Evolutionary conservation across 2,329 filamentous ascomycete species (phyloP), one percentile per base, ranked within the genome.

Genomic region (Cryphonectria radicalis): DNA sequence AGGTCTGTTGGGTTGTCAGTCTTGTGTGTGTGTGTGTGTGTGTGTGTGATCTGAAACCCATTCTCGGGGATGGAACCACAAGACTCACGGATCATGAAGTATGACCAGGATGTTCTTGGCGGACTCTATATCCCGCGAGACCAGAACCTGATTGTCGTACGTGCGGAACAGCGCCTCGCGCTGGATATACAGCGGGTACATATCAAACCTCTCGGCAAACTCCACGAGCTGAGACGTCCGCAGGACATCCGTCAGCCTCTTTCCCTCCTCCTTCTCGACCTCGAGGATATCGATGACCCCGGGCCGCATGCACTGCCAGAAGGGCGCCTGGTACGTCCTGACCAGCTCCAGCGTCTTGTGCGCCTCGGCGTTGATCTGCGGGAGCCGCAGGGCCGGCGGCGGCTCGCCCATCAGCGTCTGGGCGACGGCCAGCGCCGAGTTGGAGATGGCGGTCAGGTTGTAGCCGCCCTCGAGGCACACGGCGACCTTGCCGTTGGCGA

Each of bases 391-490:
- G 76, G 85, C 83, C 59, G 88, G 87, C 3, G 96, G 96, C 14
- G 95, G 93, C 77, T 99, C 95, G 32, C 96, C 94, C 94, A 99
- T 98, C 62, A 99, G 85, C 0, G 95, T 98, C 72, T 91, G 90
- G 1, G 94, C 96, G 1, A 99, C 96, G 3, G 95, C 94, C 5
- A 98, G 87, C 1, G 96, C 95, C 5, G 96, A 98, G 70, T 93
- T 91, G 0, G 96, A 97, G 71, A 99, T 99, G 0, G 96, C 96
- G 64, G 90, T 86, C 35, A 99, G 89, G 77, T 98, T 98, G 81
- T 99, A 99, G 11, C 96, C 96, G 32, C 96, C 96, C 82, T 99
- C 96, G 2, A 99, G 86, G 78, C 95, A 98, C 11, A 98, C 95
- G 2, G 93, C 93, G 19, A 99, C 22, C 78, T 95, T 97, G 40